Base-by-base conservation (phyloP, 441 rosid species). In the Populus hybrid region DNA sequence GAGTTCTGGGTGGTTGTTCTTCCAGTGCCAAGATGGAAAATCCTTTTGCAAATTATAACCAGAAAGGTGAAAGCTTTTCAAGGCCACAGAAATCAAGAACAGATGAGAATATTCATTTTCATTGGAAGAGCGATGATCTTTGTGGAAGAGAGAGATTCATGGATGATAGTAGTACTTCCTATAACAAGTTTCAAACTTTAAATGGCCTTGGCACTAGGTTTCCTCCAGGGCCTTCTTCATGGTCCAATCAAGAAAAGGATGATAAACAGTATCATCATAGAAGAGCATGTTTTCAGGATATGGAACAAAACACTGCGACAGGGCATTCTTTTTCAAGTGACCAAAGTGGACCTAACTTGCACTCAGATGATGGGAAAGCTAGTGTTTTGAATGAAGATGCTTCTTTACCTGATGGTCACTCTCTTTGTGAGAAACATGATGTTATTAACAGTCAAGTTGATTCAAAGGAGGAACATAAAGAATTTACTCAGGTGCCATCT, bases 11-110 rank as follows among this genome's bases (percentile, higher is more conserved):
- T 36, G 32, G 70, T 64, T 20, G 71, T 76, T 59, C 68, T 73
- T 77, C 36, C 67, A 81, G 75, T 78, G 70, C 82, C 50, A 53
- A 77, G 73, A 74, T 50, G 81, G 72, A 75, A 75, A 46, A 59
- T 67, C 68, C 77, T 53, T 83, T 34, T 69, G 70, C 70, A 35
- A 72, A 71, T 38, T 79, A 70, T 61, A 71, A 73, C 10, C 14
- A 69, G 75, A 69, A 81, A 30, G 34, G 26, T 75, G 61, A 74
- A 76, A 74, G 32, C 32, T 30, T 30, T 30, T 30, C 32, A 30
- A 30, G 32, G 32, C 32, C 32, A 30, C 32, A 30, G 32, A 30
- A 75, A 26, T 40, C 77, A 8, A 64, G 72, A 42, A 35, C 79
- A 61, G 18, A 53, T 30, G 61, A 75, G 75, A 71, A 74, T 65